Percentiles rank a stretch among this genome's conserved stretches.
Conservation (phyloP, 2,329 filamentous ascomycete species). For the Aspergillus pseudoglaucus region DNA sequence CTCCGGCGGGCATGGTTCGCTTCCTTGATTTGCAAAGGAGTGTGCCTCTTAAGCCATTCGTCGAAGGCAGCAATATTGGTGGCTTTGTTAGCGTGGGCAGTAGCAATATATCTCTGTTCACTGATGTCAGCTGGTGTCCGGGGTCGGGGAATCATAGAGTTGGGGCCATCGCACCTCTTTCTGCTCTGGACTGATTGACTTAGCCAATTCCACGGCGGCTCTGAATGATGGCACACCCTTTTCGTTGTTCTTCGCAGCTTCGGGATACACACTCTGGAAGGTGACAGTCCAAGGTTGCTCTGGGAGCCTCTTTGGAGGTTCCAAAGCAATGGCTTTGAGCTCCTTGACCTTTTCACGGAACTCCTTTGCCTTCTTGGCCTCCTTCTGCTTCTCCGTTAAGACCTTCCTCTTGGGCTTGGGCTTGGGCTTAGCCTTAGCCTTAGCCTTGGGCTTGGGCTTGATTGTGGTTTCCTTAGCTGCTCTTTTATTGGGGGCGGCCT, state of each 20-base stretch:
- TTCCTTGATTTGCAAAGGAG: constrained; percentile 50
- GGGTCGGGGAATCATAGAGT: background rate
- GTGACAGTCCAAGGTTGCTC: constrained; percentile 17
- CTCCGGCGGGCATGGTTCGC: constrained; percentile 53
- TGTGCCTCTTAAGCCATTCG: constrained; percentile 50
- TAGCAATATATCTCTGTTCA: constrained; percentile 48
- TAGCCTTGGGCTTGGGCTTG: constrained; percentile 15
- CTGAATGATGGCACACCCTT: constrained; percentile 13
- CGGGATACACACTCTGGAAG: constrained; percentile 13
- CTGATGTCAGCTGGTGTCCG: constrained; percentile 4
- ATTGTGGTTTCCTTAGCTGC: background rate
- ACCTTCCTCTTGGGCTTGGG: constrained; percentile 25
- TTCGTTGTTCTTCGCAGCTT: constrained; percentile 3
- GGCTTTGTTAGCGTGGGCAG: constrained; percentile 43
- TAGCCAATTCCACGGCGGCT: constrained; percentile 10
- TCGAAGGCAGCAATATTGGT: constrained; percentile 41
- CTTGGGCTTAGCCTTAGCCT: constrained; percentile 10
- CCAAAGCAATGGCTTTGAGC: constrained; percentile 27
- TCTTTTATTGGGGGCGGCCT: constrained; percentile 15
- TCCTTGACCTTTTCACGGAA: constrained; percentile 23
- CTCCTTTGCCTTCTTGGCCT: constrained; percentile 23
- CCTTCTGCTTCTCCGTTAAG: constrained; percentile 25
- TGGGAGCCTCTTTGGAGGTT: constrained; percentile 30
- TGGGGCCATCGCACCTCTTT: constrained; percentile 14
- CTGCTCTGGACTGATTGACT: constrained; percentile 13